These are phyloP conservation scores for Starmerella potacharoeniae DNA, from an alignment of 805 yeast species.

Conservation along the genomic window DNA sequence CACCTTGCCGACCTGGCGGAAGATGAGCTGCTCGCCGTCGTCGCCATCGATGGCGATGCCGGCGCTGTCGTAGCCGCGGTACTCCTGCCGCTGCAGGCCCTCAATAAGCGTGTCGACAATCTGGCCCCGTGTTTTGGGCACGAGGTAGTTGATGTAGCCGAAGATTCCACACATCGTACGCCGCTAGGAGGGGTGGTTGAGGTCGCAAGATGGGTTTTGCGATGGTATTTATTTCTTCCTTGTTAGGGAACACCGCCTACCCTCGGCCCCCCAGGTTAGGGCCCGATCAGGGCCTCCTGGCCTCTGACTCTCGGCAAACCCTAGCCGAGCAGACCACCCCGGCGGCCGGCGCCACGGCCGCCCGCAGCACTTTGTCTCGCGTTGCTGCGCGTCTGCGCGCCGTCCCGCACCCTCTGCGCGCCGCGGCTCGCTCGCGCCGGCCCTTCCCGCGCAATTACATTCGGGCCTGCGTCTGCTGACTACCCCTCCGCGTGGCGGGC, in stretches of 20 bases:
- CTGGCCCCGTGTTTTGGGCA: constrained; percentile 84
- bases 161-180: constrained; percentile 68
- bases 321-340: not conserved
- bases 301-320: not conserved
- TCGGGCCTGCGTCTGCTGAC: not conserved
- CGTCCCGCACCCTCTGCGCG: too few species aligned
- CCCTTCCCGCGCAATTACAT: not conserved
- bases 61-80: constrained; percentile 96
- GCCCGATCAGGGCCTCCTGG: not conserved
- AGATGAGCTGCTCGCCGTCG: constrained; percentile 52
- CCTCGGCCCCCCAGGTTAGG: constrained; percentile 1
- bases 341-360: too few species aligned
- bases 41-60: constrained; percentile 95
- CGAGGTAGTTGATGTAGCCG: constrained; percentile 93
- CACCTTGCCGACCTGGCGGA: constrained; percentile 88
- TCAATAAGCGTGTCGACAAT: constrained; percentile 80
- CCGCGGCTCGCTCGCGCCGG: too few species aligned
- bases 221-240: constrained; percentile 7
- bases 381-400: too few species aligned
- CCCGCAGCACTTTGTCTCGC: too few species aligned
- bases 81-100: constrained; percentile 65
- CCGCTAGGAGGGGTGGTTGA: not conserved
- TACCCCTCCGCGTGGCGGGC: not conserved
- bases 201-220: constrained; percentile 2
- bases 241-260: constrained; percentile 2